Evolutionary conservation across 2,329 filamentous ascomycete genomes (phyloP).

Genomic region (Fusarium sacchari): DNA sequence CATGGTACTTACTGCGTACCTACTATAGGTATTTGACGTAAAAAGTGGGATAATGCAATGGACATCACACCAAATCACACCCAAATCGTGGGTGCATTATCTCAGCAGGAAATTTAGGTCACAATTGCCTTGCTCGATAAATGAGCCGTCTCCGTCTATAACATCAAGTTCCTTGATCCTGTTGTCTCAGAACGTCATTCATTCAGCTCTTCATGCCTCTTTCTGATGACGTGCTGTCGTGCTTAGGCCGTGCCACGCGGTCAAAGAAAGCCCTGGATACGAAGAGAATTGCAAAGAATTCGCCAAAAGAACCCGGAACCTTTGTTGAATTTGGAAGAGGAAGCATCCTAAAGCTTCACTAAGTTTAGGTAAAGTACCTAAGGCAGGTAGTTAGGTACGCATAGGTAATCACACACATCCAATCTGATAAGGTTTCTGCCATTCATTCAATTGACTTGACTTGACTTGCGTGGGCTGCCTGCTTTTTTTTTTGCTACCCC

Average conservation of each 20-base stretch:
- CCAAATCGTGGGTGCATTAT: not conserved
- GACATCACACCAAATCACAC: not conserved
- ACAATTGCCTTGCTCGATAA: too few species aligned
- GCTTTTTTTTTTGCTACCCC: conserved; percentile 21
- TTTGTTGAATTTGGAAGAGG: not conserved
- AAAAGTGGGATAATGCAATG: not conserved
- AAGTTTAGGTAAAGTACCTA: not conserved
- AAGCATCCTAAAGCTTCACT: not conserved
- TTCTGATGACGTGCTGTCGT: conserved; percentile 26
- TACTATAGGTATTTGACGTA: not conserved
- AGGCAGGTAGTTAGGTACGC: too few species aligned
- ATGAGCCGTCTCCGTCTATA: not conserved
- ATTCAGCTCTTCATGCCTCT: not conserved
- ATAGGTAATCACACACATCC: too few species aligned
- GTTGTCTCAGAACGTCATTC: conserved; percentile 10
- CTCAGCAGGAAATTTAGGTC: not conserved
- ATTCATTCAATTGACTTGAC: too few species aligned
- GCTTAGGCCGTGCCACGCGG: not conserved
- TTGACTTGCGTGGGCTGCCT: not conserved
- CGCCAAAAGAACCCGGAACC: not conserved
- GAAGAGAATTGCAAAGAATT: not conserved
- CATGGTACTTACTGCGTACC: too few species aligned
- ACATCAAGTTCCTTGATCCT: not conserved
- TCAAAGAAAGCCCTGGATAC: not conserved
- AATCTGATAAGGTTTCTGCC: not conserved